phyloP scores from a whole-genome alignment of 805 yeast genomes.

The Saccharomycopsis javanensis region DNA sequence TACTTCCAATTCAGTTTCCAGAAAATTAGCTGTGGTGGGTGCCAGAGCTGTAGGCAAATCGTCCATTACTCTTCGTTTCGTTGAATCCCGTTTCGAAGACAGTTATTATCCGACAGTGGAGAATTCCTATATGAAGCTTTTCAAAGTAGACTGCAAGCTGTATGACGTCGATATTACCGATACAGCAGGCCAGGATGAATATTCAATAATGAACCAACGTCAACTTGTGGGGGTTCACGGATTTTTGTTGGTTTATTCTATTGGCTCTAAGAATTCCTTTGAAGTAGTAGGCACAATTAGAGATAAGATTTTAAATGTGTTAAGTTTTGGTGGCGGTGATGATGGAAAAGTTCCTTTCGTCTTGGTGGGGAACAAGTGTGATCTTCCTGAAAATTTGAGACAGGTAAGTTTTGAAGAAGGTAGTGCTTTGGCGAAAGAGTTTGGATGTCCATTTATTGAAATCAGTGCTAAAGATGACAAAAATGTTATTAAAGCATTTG shows the following conservation, averaged over 20 bases:
- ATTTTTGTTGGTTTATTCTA: constrained; percentile 70
- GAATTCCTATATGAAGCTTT: constrained; percentile 65
- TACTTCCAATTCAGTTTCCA: constrained; percentile 27
- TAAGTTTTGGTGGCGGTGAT: constrained; percentile 18
- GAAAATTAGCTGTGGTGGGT: constrained; percentile 82
- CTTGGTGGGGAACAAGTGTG: constrained; percentile 69
- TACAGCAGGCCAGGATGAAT: constrained; percentile 92
- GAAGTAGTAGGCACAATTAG: constrained; percentile 67
- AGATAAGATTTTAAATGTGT: constrained; percentile 69
- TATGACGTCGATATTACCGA: constrained; percentile 79
- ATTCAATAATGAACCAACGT: constrained; percentile 68
- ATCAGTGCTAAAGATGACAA: constrained; percentile 74
- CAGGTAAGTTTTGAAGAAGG: constrained; percentile 56
- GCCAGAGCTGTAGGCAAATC: constrained; percentile 85
- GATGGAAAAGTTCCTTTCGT: constrained; percentile 66
- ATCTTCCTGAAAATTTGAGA: constrained; percentile 43
- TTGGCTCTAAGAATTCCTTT: constrained; percentile 67
- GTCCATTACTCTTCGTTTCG: constrained; percentile 73
- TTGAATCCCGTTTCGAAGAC: constrained; percentile 82
- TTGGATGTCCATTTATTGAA: constrained; percentile 68
- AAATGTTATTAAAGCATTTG: constrained; percentile 56
- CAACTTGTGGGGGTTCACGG: constrained; percentile 79
- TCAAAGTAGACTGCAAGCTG: constrained; percentile 60
- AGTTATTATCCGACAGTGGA: constrained; percentile 87
- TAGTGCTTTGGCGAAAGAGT: constrained; percentile 48